Evolutionary conservation across 2,329 filamentous ascomycete genomes (phyloP).

Genomic region (Epichloe festucae): DNA sequence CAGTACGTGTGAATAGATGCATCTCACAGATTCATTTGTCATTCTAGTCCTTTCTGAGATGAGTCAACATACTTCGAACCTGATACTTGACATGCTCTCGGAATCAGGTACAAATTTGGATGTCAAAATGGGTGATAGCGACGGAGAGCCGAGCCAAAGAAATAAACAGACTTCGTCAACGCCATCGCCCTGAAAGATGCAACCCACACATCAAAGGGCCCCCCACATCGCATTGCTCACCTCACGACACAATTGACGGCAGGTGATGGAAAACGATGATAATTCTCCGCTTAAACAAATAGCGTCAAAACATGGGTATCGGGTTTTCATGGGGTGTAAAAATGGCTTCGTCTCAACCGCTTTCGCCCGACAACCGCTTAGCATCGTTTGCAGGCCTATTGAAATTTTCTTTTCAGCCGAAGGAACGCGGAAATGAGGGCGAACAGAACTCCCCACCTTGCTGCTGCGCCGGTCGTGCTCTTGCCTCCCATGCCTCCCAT

Average conservation of each 20-base stretch:
- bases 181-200: background rate
- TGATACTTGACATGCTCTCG: background rate
- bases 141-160: background rate
- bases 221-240: background rate
- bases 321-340: background rate
- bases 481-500: slow-evolving; percentile 38
- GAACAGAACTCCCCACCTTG: slow-evolving; percentile 34
- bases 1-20: too few relatives aligned
- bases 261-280: too few relatives aligned
- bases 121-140: background rate
- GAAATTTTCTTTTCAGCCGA: slow-evolving; percentile 20
- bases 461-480: slow-evolving; percentile 34
- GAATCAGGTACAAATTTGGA: background rate
- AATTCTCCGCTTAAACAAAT: too few relatives aligned
- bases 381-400: slow-evolving; percentile 19
- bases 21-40: too few relatives aligned
- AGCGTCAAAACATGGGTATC: background rate
- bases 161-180: background rate
- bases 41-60: too few relatives aligned
- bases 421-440: slow-evolving; percentile 23
- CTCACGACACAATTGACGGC: background rate
- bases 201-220: background rate
- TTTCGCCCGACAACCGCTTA: background rate
- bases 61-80: too few relatives aligned
- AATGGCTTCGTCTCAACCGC: background rate